These are phyloP conservation scores for Monosporascus cannonballus DNA, from an alignment of 2,329 filamentous ascomycete genomes.

Conservation along the genomic window DNA sequence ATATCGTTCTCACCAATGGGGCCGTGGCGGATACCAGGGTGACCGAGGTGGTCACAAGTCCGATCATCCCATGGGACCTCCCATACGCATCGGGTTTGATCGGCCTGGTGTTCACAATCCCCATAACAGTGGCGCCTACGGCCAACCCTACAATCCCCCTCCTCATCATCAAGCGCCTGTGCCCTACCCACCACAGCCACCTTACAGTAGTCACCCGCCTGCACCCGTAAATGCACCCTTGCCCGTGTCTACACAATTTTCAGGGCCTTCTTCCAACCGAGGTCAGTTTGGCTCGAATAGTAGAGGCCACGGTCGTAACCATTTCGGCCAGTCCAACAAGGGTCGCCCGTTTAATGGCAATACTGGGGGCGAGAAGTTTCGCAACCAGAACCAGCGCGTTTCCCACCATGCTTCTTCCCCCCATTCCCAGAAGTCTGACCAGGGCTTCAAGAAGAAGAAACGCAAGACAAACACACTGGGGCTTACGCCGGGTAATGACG, in stretches of 20 bases:
- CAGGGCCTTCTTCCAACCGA: conserved; percentile 25
- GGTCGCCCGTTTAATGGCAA: conserved; percentile 34
- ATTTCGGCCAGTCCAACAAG: conserved; percentile 21
- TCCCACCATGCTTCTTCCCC: conserved; percentile 22
- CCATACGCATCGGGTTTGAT: conserved; percentile 27
- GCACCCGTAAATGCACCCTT: conserved; percentile 19
- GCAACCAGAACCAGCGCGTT: conserved; percentile 25
- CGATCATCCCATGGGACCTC: conserved; percentile 23
- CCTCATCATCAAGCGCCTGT: conserved; percentile 31
- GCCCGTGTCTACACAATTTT: conserved; percentile 24
- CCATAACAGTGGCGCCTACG: conserved; percentile 30
- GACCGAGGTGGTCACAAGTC: conserved; percentile 35
- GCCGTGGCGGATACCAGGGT: conserved; percentile 37
- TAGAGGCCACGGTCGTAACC: conserved; percentile 37
- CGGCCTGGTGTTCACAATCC: conserved; percentile 19
- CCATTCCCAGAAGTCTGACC: conserved; percentile 46
- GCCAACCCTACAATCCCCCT: conserved; percentile 34
- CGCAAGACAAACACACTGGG: conserved; percentile 67
- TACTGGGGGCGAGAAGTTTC: conserved; percentile 35
- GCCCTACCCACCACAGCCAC: conserved; percentile 19
- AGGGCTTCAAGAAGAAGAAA: conserved; percentile 60
- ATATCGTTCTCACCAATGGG: conserved; percentile 37
- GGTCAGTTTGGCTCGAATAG: conserved; percentile 28
- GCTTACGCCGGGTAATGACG: conserved; percentile 60
- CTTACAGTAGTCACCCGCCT: conserved; percentile 32